Evolutionary conservation across 2,329 filamentous ascomycete genomes (phyloP).

Genomic region (Beauveria sp.): DNA sequence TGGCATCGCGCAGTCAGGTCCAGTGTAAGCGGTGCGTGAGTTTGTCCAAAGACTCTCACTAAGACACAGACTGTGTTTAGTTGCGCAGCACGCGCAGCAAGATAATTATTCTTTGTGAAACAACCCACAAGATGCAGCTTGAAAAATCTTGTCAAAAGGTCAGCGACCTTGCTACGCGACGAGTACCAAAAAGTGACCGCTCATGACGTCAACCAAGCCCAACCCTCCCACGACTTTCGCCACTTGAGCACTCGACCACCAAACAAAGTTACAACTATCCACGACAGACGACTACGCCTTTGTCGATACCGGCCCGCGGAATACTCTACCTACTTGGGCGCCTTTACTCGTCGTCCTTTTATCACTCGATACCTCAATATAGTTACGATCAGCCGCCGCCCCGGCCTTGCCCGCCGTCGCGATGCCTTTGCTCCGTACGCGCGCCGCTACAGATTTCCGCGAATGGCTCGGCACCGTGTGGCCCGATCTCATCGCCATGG

Average conservation of each 20-base stretch:
- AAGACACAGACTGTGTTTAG: too few species aligned
- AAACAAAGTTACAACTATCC: background rate
- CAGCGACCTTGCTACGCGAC: too few species aligned
- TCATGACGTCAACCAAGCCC: constrained; percentile 11
- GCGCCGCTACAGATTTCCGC: constrained; percentile 16
- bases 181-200: background rate
- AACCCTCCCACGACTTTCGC: background rate
- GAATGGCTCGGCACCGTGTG: constrained; percentile 52
- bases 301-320: background rate
- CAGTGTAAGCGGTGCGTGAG: too few species aligned
- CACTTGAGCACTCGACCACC: constrained; percentile 2
- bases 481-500: constrained; percentile 53
- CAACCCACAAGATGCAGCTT: too few species aligned
- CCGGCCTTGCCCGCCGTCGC: background rate
- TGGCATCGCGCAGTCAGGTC: too few species aligned
- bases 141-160: too few species aligned
- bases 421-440: constrained; percentile 2
- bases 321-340: too few species aligned
- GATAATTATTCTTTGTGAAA: too few species aligned
- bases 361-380: background rate
- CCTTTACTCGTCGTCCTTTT: background rate
- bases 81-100: too few species aligned
- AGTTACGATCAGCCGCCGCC: too few species aligned
- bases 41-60: too few species aligned
- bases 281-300: background rate